phyloP scores from a whole-genome alignment of 768 basidiomycete species.

The Cubamyces sp. region DNA sequence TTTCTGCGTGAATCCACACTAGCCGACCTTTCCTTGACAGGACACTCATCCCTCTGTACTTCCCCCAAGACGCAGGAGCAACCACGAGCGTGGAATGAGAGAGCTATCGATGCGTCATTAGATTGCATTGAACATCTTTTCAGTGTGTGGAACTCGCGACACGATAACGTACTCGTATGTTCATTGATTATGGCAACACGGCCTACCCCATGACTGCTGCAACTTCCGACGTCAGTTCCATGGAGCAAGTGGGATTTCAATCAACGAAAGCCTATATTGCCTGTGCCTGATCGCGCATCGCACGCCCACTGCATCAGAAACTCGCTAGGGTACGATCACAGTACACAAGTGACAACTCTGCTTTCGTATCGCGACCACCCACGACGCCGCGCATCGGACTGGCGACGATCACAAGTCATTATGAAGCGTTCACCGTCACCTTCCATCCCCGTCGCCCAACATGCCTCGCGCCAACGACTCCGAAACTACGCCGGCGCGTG shows the following conservation, averaged over 20 bases:
- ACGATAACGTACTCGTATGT: too few relatives aligned
- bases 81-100: background rate
- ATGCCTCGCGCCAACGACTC: background rate
- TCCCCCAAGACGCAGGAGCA: conserved; percentile 43
- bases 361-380: background rate
- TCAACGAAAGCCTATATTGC: too few relatives aligned
- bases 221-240: too few relatives aligned
- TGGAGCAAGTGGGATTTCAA: too few relatives aligned
- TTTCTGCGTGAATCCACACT: background rate
- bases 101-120: background rate
- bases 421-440: background rate
- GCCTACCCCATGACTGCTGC: too few relatives aligned
- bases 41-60: conserved; percentile 64
- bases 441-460: background rate
- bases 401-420: background rate
- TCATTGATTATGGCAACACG: too few relatives aligned
- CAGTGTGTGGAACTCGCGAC: too few relatives aligned
- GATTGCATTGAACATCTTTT: background rate
- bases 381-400: background rate
- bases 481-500: conserved; percentile 4
- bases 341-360: background rate
- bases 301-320: too few relatives aligned
- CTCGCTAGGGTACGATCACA: too few relatives aligned
- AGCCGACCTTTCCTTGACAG: conserved; percentile 37
- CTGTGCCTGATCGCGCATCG: too few relatives aligned